Conservation (phyloP, 192 early-diverging fungal species). For the Phlyctochytrium planicorne region DNA sequence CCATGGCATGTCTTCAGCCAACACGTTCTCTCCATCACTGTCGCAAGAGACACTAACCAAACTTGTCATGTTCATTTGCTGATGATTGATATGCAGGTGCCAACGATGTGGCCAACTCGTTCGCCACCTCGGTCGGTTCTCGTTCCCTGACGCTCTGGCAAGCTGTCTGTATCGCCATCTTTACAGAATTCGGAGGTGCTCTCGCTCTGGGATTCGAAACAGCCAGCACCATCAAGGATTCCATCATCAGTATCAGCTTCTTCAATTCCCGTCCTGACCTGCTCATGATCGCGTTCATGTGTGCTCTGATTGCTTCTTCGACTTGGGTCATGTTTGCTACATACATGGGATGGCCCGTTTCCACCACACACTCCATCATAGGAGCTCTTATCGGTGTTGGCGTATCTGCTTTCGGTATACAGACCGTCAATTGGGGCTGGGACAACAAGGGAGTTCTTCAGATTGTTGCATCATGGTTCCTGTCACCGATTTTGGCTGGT, state of each 20-base stretch:
- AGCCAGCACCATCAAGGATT: constrained; percentile 78
- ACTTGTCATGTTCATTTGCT: too few relatives aligned
- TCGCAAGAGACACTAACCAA: too few relatives aligned
- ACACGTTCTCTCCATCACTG: too few relatives aligned
- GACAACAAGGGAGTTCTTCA: constrained; percentile 27
- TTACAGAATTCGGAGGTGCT: constrained; percentile 81
- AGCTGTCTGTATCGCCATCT: constrained; percentile 74
- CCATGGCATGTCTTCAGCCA: too few relatives aligned
- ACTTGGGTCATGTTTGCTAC: constrained; percentile 73
- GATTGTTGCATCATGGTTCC: constrained; percentile 77
- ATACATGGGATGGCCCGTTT: constrained; percentile 67
- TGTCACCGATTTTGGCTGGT: constrained; percentile 68
- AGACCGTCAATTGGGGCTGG: constrained; percentile 62
- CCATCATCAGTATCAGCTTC: constrained; percentile 57
- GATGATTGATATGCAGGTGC: too few relatives aligned
- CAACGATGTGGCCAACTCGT: constrained; percentile 89
- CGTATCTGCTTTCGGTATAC: constrained; percentile 67
- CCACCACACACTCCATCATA: constrained; percentile 82
- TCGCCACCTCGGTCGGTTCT: constrained; percentile 82
- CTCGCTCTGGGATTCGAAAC: constrained; percentile 69
- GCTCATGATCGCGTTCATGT: constrained; percentile 83
- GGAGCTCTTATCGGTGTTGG: constrained; percentile 75
- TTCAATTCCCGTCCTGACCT: constrained; percentile 67
- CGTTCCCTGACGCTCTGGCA: constrained; percentile 72
- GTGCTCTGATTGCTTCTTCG: constrained; percentile 74